Evolutionary conservation across 768 basidiomycete genomes (phyloP), one percentile per base, ranked within the genome.

Genomic region (Suillus ampliporus): DNA sequence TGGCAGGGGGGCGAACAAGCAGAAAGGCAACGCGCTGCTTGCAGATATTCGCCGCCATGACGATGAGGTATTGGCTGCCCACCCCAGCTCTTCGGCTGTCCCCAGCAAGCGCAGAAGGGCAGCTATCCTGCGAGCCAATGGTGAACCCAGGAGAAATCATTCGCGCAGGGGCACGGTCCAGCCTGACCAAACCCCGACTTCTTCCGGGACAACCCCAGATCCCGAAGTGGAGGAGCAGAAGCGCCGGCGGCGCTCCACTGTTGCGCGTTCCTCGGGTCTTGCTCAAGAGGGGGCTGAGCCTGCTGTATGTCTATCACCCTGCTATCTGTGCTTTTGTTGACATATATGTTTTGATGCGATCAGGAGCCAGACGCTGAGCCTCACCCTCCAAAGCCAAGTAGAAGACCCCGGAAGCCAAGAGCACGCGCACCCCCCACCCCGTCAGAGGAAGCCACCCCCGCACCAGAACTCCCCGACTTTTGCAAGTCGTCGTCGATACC

Each of bases 31-130:
- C 67, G 92, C 88, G 2, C 76, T 96, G 57, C 79, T 96, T 57
- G 81, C 90, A 19, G 94, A 95, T 75, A 94, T 96, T 64, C 82
- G 87, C 53, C 83, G 87, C 74, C 90, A 91, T 67, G 91, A 92
- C 72, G 89, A 81, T 56, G 74, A 77, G 54, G 66, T 58, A 47
- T 69, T 66, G 31, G 67, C 71, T 2, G 64, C 56, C 60, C 61
- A 64, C 46, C 63, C 71, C 57, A 71, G 59, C 43, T 40, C 77
- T 17, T 74, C 79, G 9, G 53, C 53, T 28, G 54, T 56, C 38
- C 13, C 67, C 75, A 40, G 79, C 75, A 65, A 84, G 61, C 81
- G 83, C 38, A 80, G 79, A 61, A 80, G 82, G 69, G 71, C 58
- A 31, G 53, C 54, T 9, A 61, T 70, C 38, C 68, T 73, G 61